These are phyloP conservation scores for Gyromitra esculenta DNA, from an alignment of 2,329 filamentous ascomycete genomes.

Conservation along the genomic window DNA sequence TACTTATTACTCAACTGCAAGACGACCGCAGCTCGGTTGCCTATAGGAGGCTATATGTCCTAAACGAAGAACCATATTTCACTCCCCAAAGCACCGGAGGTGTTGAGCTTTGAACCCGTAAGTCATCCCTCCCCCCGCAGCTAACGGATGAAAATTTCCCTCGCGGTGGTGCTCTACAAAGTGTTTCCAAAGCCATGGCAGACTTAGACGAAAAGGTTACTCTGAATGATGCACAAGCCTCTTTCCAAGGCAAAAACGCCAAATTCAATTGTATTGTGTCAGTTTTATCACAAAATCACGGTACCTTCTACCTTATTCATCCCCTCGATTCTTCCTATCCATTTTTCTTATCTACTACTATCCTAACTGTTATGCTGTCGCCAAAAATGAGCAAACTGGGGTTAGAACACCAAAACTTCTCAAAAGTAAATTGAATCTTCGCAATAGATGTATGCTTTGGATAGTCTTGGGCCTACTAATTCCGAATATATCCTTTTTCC, in stretches of 20 bases:
- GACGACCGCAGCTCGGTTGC: background rate
- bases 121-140: background rate
- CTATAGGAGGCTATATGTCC: conserved; percentile 4
- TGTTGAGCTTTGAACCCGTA: background rate
- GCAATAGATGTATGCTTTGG: background rate
- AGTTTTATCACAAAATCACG: background rate
- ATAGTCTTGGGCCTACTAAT: background rate
- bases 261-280: background rate
- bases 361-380: background rate
- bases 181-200: background rate
- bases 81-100: background rate
- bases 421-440: background rate
- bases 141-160: background rate
- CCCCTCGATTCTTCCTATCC: background rate
- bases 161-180: background rate
- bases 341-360: background rate
- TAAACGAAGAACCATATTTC: background rate
- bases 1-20: background rate
- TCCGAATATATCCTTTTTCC: background rate
- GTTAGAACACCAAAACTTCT: background rate
- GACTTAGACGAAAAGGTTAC: background rate
- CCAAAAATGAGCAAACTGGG: background rate
- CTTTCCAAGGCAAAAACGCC: background rate
- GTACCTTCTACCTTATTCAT: background rate
- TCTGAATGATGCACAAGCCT: background rate